Conservation (phyloP, 1,284 basidiomycete genomes). For the Cerrena zonata region DNA sequence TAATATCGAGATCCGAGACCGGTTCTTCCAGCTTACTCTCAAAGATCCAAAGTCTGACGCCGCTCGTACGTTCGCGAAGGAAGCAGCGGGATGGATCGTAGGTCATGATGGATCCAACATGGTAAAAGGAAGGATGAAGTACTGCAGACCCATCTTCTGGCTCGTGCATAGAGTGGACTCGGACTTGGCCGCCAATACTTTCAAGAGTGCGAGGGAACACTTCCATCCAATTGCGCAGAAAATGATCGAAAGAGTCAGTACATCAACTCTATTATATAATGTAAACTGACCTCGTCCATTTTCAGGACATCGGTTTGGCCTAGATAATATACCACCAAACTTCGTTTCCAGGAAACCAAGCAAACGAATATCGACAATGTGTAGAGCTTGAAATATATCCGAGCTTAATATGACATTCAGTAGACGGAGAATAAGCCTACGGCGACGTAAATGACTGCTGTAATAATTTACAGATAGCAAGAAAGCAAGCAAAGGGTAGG, state of each 20-base stretch:
- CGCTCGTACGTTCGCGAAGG: slow-evolving; percentile 42
- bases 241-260: slow-evolving; percentile 67
- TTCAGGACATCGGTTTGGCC: too few species aligned
- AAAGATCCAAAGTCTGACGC: slow-evolving; percentile 42
- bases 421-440: too few species aligned
- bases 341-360: too few species aligned
- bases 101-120: slow-evolving; percentile 53
- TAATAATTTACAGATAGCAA: too few species aligned
- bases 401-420: too few species aligned
- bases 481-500: too few species aligned
- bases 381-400: too few species aligned
- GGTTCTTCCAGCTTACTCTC: slow-evolving; percentile 66
- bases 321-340: too few species aligned
- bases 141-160: slow-evolving; percentile 66
- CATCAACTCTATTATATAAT: too few species aligned
- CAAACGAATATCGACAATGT: too few species aligned
- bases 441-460: too few species aligned
- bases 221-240: slow-evolving; percentile 77
- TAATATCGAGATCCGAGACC: slow-evolving; percentile 70
- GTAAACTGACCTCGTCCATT: too few species aligned
- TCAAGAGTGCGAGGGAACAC: slow-evolving; percentile 42
- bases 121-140: slow-evolving; percentile 77
- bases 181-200: slow-evolving; percentile 57
- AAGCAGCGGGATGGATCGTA: slow-evolving; percentile 63
- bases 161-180: slow-evolving; percentile 53